phyloP scores from a whole-genome alignment of 2,329 filamentous ascomycete species.

The Fusarium guadeloupense region DNA sequence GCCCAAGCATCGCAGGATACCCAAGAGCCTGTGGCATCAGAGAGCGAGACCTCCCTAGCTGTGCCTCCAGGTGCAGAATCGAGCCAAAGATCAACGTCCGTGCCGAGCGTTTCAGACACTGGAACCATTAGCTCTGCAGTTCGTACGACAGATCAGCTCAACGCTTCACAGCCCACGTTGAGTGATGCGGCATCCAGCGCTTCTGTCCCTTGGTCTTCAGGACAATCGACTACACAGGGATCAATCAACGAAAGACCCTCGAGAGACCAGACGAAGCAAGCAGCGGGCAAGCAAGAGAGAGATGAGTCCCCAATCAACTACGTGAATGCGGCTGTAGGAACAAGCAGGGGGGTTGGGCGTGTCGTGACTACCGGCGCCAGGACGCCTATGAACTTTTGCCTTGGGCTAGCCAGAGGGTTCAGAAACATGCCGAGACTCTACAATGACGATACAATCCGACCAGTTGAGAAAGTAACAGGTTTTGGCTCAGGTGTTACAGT shows the following conservation, averaged over 20 bases:
- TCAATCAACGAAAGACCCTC: conserved; percentile 20
- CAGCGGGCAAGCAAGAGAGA: conserved; percentile 19
- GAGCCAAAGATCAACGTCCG: conserved; percentile 10
- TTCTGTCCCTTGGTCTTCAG: conserved; percentile 23
- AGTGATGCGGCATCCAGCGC: conserved; percentile 36
- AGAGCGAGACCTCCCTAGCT: conserved; percentile 7
- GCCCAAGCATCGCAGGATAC: conserved; percentile 1
- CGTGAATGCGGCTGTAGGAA: conserved; percentile 68
- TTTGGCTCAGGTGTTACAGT: conserved; percentile 79
- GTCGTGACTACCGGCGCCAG: conserved; percentile 80
- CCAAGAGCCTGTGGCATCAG: conserved; percentile 6
- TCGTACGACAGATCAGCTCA: conserved; percentile 27
- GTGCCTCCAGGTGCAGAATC: conserved; percentile 7
- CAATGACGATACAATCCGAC: conserved; percentile 82
- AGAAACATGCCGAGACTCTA: conserved; percentile 88
- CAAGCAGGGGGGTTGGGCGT: conserved; percentile 73
- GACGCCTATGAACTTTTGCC: conserved; percentile 84
- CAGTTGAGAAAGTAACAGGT: conserved; percentile 81
- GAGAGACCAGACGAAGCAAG: conserved; percentile 29
- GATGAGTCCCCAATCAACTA: conserved; percentile 37
- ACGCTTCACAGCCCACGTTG: conserved; percentile 34
- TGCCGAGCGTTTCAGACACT: conserved; percentile 12
- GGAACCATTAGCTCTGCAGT: conserved; percentile 6
- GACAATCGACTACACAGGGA: conserved; percentile 19
- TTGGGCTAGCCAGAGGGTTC: conserved; percentile 85